Evolutionary conservation across 108 stramenopile species (phyloP).

Genomic region (Cylindrotheca closterium): DNA sequence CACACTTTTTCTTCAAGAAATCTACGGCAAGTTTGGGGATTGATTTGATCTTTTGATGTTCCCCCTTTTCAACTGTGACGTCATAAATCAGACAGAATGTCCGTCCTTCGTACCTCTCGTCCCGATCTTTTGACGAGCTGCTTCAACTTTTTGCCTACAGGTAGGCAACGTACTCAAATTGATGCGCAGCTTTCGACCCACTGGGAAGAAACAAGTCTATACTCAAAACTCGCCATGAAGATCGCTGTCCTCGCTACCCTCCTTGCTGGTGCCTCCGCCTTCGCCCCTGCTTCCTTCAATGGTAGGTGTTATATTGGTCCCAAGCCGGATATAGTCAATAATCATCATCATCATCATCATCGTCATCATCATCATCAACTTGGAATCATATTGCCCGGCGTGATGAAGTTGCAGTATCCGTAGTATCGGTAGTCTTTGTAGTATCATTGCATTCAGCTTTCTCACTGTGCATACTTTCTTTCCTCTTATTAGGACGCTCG

Average conservation of each 20-base stretch:
- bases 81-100: too few relatives aligned
- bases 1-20: too few relatives aligned
- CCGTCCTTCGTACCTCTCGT: too few relatives aligned
- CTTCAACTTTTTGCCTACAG: not conserved
- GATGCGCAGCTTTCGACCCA: too few relatives aligned
- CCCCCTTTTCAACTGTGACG: too few relatives aligned
- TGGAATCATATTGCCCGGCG: too few relatives aligned
- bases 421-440: too few relatives aligned
- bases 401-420: too few relatives aligned
- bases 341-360: not conserved
- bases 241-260: slow-evolving; percentile 42
- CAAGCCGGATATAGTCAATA: not conserved
- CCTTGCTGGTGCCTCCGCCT: slow-evolving; percentile 57
- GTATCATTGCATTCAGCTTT: too few relatives aligned
- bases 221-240: slow-evolving; percentile 35
- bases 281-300: slow-evolving; percentile 50
- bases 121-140: slow-evolving; percentile 1
- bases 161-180: slow-evolving; percentile 1
- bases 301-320: slow-evolving; percentile 23
- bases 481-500: slow-evolving; percentile 8
- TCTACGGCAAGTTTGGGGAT: too few relatives aligned
- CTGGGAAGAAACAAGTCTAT: not conserved
- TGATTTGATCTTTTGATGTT: too few relatives aligned
- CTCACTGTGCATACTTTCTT: slow-evolving; percentile 1
- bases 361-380: too few relatives aligned